phyloP scores from a whole-genome alignment of 1,284 basidiomycete genomes.

The Cryptococcus jaspeensis region DNA sequence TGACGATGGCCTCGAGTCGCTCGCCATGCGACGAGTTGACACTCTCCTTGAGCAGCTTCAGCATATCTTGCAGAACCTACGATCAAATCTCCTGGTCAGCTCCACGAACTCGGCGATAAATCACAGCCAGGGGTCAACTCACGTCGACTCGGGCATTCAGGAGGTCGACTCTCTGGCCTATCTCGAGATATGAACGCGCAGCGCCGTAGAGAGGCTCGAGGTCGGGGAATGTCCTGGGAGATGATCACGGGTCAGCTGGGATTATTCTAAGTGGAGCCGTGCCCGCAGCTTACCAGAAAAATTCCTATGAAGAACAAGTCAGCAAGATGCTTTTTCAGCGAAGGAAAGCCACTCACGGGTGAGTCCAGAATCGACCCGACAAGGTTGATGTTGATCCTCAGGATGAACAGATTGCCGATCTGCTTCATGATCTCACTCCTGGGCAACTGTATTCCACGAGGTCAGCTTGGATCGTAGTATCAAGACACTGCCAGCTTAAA shows the following conservation, averaged over 20 bases:
- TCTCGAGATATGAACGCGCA: conserved; percentile 88
- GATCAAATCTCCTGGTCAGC: background rate
- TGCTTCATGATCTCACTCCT: conserved; percentile 90
- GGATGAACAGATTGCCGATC: conserved; percentile 89
- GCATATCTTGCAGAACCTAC: conserved; percentile 93
- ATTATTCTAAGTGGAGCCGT: background rate
- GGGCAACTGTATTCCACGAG: conserved; percentile 47
- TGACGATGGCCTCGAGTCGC: conserved; percentile 92
- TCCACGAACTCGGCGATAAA: background rate
- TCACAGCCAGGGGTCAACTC: conserved; percentile 11
- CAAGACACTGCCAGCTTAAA: background rate
- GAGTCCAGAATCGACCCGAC: conserved; percentile 94
- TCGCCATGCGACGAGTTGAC: conserved; percentile 89
- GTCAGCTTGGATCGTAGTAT: background rate
- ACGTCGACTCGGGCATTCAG: conserved; percentile 92
- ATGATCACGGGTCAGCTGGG: background rate
- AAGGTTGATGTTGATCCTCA: conserved; percentile 91
- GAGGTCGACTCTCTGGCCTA: conserved; percentile 88
- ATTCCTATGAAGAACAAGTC: conserved; percentile 60
- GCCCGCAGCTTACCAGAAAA: conserved; percentile 66
- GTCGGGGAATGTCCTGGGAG: conserved; percentile 66
- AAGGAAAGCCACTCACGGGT: conserved; percentile 61
- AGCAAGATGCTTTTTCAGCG: background rate
- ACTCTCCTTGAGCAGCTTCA: conserved; percentile 85
- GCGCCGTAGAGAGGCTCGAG: conserved; percentile 93